Evolutionary conservation across 495 filamentous ascomycete genomes (phyloP), one percentile per base, ranked within the genome.

Genomic region (Cryomyces antarcticus): DNA sequence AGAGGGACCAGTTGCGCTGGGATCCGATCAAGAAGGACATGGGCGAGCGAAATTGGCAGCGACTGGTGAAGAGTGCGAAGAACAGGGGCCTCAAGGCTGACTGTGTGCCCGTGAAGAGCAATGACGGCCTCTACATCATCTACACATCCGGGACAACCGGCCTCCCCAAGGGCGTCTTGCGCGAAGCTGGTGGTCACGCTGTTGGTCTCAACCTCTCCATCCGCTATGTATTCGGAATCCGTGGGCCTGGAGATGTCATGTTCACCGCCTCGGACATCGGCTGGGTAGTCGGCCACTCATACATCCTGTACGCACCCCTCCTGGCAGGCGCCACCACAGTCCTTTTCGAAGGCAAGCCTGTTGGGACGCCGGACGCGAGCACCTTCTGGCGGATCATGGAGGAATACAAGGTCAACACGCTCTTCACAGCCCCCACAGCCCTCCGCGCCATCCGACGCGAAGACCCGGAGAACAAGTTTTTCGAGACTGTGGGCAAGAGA

Each of bases 61-160:
- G 71, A 41, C 61, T 92, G 31, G 73, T 84, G 3, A 69, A 72
- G 45, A 81, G 74, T 42, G 80, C 75, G 6, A 66, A 62, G 10
- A 68, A 67, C 37, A 67, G 82, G 39, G 72, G 73, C 0, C 46
- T 84, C 35, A 75, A 67, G 55, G 75, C 78, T 5, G 73, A 64
- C 1, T 70, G 80, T 36, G 82, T 93, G 7, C 77, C 86, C 0
- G 76, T 92, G 4, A 73, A 69, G 44, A 79, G 82, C 37, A 73
- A 68, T 6, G 85, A 93, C 49, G 73, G 68, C 3, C 57, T 93
- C 13, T 95, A 95, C 60, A 82, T 94, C 47, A 93, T 95, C 40
- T 93, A 93, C 52, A 94, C 86, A 1, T 73, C 69, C 52, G 73
- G 84, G 12, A 93, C 86, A 3, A 94, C 85, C 1, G 85, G 87